Conservation (phyloP, 2,329 filamentous ascomycete genomes). For the Ceratocystis destructans region DNA sequence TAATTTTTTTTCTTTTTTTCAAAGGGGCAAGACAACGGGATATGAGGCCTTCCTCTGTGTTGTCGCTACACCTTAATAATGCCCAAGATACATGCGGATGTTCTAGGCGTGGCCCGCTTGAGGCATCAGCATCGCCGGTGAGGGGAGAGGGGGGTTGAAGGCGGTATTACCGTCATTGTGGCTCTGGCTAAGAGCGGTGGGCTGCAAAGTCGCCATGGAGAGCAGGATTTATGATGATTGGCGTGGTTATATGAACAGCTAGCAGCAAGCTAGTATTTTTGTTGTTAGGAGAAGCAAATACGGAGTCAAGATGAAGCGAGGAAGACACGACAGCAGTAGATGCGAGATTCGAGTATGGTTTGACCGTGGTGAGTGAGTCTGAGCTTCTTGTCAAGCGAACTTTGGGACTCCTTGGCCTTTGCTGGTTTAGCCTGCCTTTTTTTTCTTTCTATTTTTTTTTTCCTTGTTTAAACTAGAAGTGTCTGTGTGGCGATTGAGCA, state of each 20-base stretch:
- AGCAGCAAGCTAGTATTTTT: neutral
- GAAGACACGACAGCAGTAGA: neutral
- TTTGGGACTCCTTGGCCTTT: neutral
- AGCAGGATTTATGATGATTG: neutral
- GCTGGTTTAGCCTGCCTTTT: neutral
- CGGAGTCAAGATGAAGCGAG: no score
- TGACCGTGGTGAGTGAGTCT: neutral
- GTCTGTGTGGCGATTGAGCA: neutral
- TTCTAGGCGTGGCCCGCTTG: neutral
- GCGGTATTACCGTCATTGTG: slow-evolving; percentile 1
- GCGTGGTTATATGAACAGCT: neutral
- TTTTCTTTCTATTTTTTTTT: neutral
- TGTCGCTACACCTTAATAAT: no score
- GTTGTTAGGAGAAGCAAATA: neutral
- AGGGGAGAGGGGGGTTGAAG: neutral
- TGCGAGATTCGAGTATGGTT: neutral
- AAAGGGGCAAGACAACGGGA: neutral
- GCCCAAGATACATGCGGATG: neutral
- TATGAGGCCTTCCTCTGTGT: no score
- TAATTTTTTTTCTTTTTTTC: neutral
- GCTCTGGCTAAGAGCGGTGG: neutral
- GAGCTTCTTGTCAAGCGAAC: neutral
- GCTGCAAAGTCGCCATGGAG: neutral
- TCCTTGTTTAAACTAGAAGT: neutral
- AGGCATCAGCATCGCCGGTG: neutral